A percentile compares a stretch with the other conserved stretches of the same genome.
These are phyloP conservation scores for Ceratocystis albifundus DNA, from an alignment of 2,329 filamentous ascomycete species.

Conservation along the genomic window DNA sequence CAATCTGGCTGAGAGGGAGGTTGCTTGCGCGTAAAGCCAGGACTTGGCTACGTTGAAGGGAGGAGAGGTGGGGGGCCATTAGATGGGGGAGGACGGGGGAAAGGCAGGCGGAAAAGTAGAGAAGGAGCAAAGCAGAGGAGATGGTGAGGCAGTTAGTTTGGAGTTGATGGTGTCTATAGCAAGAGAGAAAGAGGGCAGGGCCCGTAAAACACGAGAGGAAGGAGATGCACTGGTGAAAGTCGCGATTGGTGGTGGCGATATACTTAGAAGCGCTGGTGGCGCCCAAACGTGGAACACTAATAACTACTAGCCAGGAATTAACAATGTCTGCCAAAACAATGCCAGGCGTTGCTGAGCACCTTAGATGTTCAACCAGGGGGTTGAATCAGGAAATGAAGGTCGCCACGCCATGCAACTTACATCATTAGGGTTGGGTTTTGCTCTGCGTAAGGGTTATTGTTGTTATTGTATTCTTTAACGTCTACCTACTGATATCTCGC, in stretches of 20 bases:
- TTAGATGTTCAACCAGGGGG: slow-evolving; percentile 6
- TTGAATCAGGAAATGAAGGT: slow-evolving; percentile 13
- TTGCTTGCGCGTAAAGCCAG: slow-evolving; percentile 21
- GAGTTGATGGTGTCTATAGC: not conserved
- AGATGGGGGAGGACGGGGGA: not conserved
- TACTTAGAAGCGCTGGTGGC: no score
- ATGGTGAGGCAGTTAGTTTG: not conserved
- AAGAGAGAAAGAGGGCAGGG: not conserved
- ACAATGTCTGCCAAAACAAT: not conserved
- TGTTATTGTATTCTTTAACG: no score
- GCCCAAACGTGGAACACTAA: no score
- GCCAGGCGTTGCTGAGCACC: not conserved
- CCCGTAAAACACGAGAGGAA: not conserved
- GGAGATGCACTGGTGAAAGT: not conserved
- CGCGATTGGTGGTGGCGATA: no score
- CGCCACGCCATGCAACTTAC: not conserved
- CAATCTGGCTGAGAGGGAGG: slow-evolving; percentile 21
- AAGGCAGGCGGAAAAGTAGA: not conserved
- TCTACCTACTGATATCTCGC: no score
- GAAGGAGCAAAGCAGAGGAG: not conserved
- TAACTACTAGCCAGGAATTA: not conserved
- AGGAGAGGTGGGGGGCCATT: slow-evolving; percentile 22
- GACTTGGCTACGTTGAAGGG: slow-evolving; percentile 21
- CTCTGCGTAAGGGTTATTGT: no score
- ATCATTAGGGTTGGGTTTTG: no score